Percentiles rank a stretch among this genome's conserved stretches.
Conservation (phyloP, 2,329 filamentous ascomycete genomes). For the Furcasterigmium furcatum region DNA sequence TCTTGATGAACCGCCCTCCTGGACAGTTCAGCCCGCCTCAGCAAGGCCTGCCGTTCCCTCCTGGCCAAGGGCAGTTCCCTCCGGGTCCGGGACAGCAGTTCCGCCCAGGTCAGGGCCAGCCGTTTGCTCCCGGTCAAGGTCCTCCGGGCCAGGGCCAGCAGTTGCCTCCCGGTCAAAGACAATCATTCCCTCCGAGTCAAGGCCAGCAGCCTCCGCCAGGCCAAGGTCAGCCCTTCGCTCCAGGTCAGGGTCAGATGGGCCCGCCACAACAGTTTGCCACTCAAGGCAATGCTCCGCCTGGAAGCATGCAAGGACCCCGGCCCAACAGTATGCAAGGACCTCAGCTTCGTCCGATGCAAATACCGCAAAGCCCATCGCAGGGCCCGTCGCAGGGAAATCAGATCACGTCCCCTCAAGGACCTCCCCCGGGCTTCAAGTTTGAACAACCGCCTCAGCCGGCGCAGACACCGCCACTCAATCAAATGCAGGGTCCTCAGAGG, state of each 20-base stretch:
- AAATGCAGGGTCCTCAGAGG: not conserved
- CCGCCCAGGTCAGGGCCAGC: not conserved
- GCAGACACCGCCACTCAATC: constrained; percentile 1
- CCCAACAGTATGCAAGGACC: no score
- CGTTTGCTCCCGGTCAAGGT: not conserved
- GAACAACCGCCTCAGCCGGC: no score
- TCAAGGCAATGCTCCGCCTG: no score
- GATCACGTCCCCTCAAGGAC: no score
- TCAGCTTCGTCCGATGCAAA: no score
- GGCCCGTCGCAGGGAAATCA: no score
- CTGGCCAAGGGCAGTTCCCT: not conserved
- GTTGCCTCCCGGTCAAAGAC: not conserved
- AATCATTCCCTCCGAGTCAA: no score
- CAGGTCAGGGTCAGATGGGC: constrained; percentile 1
- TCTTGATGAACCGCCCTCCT: not conserved
- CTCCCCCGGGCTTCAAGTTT: no score
- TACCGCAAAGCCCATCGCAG: no score
- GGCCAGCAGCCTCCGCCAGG: no score
- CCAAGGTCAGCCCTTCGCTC: no score
- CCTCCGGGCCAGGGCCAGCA: not conserved
- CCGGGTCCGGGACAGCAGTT: constrained; percentile 2
- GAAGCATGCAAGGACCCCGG: no score
- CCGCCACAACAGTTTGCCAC: not conserved
- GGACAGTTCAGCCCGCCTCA: constrained; percentile 1
- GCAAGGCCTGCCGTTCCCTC: constrained; percentile 1